phyloP scores from a whole-genome alignment of 257 asterid species.

The Perilla frutescens region DNA sequence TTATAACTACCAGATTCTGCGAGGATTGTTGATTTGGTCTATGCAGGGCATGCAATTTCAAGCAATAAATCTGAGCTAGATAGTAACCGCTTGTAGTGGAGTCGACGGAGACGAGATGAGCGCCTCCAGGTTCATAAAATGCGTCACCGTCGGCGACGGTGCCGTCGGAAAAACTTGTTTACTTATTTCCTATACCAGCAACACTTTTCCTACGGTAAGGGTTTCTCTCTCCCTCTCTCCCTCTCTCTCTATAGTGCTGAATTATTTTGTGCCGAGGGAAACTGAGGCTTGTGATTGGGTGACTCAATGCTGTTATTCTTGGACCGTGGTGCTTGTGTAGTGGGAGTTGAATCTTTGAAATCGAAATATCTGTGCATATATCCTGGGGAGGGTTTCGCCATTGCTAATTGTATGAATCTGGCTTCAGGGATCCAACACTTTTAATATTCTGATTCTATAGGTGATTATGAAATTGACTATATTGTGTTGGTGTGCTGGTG shows the following conservation, averaged over 20 bases:
- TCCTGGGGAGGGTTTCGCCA: background rate
- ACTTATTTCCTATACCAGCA: slow-evolving; percentile 87
- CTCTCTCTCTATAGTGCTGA: background rate
- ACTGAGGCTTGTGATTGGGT: slow-evolving; percentile 22
- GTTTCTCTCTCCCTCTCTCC: background rate
- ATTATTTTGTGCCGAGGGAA: background rate
- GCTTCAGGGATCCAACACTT: slow-evolving; percentile 15
- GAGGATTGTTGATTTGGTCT: slow-evolving; percentile 24
- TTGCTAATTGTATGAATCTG: background rate
- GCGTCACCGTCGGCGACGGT: slow-evolving; percentile 87
- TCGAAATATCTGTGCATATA: background rate
- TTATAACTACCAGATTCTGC: slow-evolving; percentile 25
- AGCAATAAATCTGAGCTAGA: slow-evolving; percentile 19
- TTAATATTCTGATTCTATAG: slow-evolving; percentile 2
- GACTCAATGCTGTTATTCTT: slow-evolving; percentile 2
- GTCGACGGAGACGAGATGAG: slow-evolving; percentile 65
- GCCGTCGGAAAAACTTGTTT: slow-evolving; percentile 88
- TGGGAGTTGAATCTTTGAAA: slow-evolving; percentile 18
- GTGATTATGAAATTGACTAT: background rate
- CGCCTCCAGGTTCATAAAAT: slow-evolving; percentile 78
- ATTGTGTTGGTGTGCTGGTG: background rate
- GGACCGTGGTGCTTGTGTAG: background rate
- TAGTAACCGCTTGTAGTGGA: slow-evolving; percentile 30
- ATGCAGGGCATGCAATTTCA: background rate
- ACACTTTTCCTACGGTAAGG: slow-evolving; percentile 74